Evolutionary conservation across 257 asterid genomes (phyloP).

Genomic region (Nicotiana attenuata): DNA sequence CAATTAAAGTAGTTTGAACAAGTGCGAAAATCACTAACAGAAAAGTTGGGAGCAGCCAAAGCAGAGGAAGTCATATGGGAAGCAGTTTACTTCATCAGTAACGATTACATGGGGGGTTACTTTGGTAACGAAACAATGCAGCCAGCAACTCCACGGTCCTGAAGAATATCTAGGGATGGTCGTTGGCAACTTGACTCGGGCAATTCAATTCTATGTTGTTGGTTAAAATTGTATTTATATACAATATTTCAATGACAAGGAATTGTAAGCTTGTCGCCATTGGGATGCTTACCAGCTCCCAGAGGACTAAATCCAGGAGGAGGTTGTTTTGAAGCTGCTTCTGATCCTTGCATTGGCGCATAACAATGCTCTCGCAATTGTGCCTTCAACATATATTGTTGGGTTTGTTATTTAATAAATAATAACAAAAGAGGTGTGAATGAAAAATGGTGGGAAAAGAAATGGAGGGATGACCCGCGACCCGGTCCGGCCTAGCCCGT

Average conservation of each 20-base stretch:
- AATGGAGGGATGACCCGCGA: too few species aligned
- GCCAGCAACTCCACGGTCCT: constrained; percentile 29
- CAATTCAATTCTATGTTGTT: constrained; percentile 24
- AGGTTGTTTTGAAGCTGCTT: constrained; percentile 47
- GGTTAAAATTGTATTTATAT: not conserved
- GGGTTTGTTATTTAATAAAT: too few species aligned
- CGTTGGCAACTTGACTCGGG: constrained; percentile 36
- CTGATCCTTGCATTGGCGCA: constrained; percentile 51
- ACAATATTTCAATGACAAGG: constrained; percentile 15
- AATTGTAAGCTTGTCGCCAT: constrained; percentile 37
- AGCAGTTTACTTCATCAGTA: constrained; percentile 48
- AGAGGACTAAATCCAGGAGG: constrained; percentile 38
- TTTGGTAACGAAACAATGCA: constrained; percentile 46
- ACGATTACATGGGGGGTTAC: constrained; percentile 63
- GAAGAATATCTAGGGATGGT: constrained; percentile 46
- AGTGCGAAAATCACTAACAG: constrained; percentile 24
- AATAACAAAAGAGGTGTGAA: too few species aligned
- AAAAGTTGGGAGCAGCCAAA: constrained; percentile 38
- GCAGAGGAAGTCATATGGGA: constrained; percentile 34
- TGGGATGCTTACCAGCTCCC: constrained; percentile 49
- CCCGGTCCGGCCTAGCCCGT: too few species aligned
- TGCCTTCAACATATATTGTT: too few species aligned
- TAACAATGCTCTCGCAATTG: constrained; percentile 28
- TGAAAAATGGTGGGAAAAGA: too few species aligned
- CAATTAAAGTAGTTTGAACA: constrained; percentile 43